Conservation (phyloP, 768 basidiomycete species). For the Pleurotus salmoneostramineus region DNA sequence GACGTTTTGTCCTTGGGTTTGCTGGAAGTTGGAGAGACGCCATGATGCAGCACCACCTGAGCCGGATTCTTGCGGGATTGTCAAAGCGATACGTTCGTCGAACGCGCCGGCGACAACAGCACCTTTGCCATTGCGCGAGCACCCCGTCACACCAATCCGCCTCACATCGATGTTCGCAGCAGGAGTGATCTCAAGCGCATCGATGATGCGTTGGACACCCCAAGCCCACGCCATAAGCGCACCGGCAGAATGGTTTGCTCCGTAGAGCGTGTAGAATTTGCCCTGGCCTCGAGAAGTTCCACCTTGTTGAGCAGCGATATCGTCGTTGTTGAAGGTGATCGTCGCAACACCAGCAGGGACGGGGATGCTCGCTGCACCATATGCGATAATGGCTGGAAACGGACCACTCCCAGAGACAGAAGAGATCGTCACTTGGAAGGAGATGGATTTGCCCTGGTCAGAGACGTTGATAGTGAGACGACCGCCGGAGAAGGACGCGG, state of each 20-base stretch:
- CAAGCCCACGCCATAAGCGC: slow-evolving; percentile 63
- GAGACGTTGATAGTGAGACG: slow-evolving; percentile 45
- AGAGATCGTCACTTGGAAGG: slow-evolving; percentile 42
- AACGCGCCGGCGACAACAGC: slow-evolving; percentile 57
- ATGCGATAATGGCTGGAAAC: slow-evolving; percentile 50
- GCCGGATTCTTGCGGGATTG: slow-evolving; percentile 61
- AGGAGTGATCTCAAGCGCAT: slow-evolving; percentile 50
- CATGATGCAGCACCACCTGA: slow-evolving; percentile 59
- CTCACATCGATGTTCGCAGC: slow-evolving; percentile 41
- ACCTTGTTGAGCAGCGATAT: slow-evolving; percentile 45
- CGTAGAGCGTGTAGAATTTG: slow-evolving; percentile 53
- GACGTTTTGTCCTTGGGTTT: slow-evolving; percentile 5
- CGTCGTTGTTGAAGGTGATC: slow-evolving; percentile 49
- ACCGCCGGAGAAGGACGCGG: slow-evolving; percentile 36
- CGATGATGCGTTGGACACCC: slow-evolving; percentile 58
- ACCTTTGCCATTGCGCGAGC: slow-evolving; percentile 60
- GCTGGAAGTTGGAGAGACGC: slow-evolving; percentile 51
- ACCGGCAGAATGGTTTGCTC: slow-evolving; percentile 37
- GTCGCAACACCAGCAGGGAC: slow-evolving; percentile 34
- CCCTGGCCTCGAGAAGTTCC: slow-evolving; percentile 45
- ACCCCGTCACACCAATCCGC: slow-evolving; percentile 53
- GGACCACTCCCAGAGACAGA: slow-evolving; percentile 37
- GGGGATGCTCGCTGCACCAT: slow-evolving; percentile 40
- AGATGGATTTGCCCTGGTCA: slow-evolving; percentile 42
- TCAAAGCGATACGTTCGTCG: slow-evolving; percentile 53